Conservation (phyloP, 2,329 filamentous ascomycete genomes). For the Botrytis hyacinthi region DNA sequence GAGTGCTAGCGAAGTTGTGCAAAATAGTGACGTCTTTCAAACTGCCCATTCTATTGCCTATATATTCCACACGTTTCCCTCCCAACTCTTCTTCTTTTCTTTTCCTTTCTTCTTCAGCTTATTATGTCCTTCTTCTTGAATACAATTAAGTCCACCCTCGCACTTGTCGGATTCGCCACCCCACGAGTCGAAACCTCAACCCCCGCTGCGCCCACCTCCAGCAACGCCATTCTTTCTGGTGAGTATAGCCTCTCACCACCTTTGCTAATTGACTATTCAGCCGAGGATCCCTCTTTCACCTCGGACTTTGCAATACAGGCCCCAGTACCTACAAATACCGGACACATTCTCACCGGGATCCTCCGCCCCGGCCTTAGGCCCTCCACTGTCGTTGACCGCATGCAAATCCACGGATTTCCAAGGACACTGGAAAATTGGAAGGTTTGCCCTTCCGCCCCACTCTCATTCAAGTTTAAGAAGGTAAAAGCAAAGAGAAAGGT, state of each 20-base stretch:
- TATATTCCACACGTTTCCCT: background rate
- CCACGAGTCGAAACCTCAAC: constrained; percentile 1
- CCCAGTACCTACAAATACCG: background rate
- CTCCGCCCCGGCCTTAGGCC: background rate
- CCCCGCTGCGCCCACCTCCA: constrained; percentile 4
- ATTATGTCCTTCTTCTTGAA: constrained; percentile 1
- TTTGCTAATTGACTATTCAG: background rate
- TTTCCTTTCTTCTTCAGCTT: background rate
- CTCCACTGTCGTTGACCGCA: background rate
- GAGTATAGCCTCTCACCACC: background rate
- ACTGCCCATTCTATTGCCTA: background rate
- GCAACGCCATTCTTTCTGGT: background rate
- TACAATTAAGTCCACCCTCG: background rate
- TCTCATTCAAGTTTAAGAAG: background rate
- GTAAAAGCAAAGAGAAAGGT: background rate
- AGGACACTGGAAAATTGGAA: constrained; percentile 1
- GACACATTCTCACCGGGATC: background rate
- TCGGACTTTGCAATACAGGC: background rate
- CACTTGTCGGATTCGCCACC: background rate
- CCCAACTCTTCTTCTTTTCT: background rate
- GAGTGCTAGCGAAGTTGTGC: background rate
- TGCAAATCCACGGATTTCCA: background rate
- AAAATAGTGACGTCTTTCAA: background rate
- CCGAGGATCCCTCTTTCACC: background rate
- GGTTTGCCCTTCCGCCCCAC: background rate